Evolutionary conservation across 441 rosid genomes (phyloP).

Genomic region (Corymbia calophylla): DNA sequence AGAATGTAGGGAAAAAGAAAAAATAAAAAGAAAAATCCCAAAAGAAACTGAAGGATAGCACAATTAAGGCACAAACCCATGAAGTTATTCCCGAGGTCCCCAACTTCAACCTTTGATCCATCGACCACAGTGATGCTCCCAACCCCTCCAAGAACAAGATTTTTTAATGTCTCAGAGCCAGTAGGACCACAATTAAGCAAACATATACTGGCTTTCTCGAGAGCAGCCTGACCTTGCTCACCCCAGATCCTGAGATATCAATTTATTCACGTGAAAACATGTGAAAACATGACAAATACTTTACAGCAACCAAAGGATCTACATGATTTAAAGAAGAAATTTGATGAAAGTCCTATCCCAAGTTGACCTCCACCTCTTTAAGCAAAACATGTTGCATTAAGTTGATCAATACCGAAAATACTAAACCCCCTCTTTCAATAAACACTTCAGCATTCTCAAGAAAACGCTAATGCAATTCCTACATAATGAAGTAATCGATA

Average conservation of each 20-base stretch:
- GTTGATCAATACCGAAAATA: background rate
- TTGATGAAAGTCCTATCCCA: background rate
- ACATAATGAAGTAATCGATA: background rate
- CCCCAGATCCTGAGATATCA: slow-evolving; percentile 80
- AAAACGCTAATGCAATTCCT: background rate
- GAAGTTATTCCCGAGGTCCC: slow-evolving; percentile 95
- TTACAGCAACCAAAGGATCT: background rate
- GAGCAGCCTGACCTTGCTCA: slow-evolving; percentile 81
- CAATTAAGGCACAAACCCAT: slow-evolving; percentile 44
- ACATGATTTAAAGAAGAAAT: background rate
- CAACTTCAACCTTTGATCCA: slow-evolving; percentile 73
- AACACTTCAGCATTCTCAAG: background rate
- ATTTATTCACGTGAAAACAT: background rate
- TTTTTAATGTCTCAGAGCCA: slow-evolving; percentile 86
- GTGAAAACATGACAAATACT: background rate
- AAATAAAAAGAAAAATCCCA: background rate
- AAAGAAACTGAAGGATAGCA: background rate
- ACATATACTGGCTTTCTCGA: slow-evolving; percentile 84
- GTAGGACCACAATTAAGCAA: slow-evolving; percentile 95
- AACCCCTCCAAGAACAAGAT: slow-evolving; percentile 93
- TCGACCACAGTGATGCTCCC: slow-evolving; percentile 93
- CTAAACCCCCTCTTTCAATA: background rate
- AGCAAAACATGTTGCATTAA: background rate
- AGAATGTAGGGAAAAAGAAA: background rate
- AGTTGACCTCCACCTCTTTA: background rate